A percentile compares a stretch with the other conserved stretches of the same genome.
Evolutionary conservation across 345 rosid genomes (phyloP).

Genomic region (Mercurialis annua): DNA sequence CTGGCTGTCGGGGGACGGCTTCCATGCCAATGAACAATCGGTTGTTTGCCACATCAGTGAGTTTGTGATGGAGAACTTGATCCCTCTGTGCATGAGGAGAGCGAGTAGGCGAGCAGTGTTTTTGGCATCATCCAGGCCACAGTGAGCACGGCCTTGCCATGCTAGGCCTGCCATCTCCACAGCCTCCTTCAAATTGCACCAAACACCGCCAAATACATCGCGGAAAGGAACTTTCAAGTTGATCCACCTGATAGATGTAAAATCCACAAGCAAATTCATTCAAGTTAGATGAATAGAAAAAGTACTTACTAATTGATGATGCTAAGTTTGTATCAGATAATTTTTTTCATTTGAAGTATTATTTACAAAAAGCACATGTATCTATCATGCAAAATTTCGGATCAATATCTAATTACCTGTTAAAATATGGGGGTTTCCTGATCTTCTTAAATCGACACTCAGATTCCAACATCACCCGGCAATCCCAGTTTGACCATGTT

Average conservation of each 20-base stretch:
- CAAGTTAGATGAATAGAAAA: background rate
- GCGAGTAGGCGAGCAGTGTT: conserved; percentile 43
- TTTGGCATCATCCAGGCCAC: conserved; percentile 46
- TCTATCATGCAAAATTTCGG: background rate
- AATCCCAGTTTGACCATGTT: conserved; percentile 52
- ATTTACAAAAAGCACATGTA: background rate
- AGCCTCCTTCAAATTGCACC: conserved; percentile 45
- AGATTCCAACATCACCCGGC: conserved; percentile 49
- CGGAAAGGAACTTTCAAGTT: conserved; percentile 41
- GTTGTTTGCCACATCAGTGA: conserved; percentile 31
- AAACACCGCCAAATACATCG: conserved; percentile 36
- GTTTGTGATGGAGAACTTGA: conserved; percentile 38
- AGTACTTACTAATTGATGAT: background rate
- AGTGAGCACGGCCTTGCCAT: conserved; percentile 49
- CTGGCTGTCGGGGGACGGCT: conserved; percentile 18
- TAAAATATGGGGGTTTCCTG: conserved; percentile 43
- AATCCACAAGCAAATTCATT: background rate
- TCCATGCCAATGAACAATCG: conserved; percentile 20
- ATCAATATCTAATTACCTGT: conserved; percentile 25
- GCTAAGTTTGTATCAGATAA: background rate
- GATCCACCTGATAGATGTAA: conserved; percentile 38
- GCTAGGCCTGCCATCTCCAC: conserved; percentile 42
- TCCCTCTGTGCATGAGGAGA: conserved; percentile 35
- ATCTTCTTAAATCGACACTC: conserved; percentile 47
- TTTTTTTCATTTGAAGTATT: background rate